Evolutionary conservation across 495 filamentous ascomycete species (phyloP).

Genomic region (Neurospora sp.): DNA sequence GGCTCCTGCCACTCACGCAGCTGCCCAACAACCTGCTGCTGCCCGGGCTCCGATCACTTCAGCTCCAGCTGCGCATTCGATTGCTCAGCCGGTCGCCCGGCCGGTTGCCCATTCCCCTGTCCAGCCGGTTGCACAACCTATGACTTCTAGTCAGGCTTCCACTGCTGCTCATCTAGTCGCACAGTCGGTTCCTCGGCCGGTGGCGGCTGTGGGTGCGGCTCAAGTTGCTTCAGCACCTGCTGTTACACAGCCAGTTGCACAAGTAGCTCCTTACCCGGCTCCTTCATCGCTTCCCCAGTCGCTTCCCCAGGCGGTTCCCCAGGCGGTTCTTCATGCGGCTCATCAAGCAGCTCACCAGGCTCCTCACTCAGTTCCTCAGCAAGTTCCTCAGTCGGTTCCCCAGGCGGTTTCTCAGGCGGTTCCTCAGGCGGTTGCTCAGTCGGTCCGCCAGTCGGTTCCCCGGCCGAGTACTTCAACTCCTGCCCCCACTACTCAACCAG

Average conservation of each 20-base stretch:
- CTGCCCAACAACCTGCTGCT: neutral
- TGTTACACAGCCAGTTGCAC: neutral
- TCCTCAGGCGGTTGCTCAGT: neutral
- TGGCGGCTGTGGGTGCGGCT: neutral
- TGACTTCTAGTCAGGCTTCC: neutral
- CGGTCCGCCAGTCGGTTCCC: neutral
- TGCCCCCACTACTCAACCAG: neutral
- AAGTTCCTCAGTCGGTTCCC: neutral
- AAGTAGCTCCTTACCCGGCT: neutral
- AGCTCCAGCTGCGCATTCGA: neutral
- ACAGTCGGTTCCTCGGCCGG: neutral
- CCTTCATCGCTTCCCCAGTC: neutral
- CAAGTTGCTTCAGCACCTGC: neutral
- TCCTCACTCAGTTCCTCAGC: neutral
- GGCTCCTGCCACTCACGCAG: neutral
- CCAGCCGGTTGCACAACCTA: neutral
- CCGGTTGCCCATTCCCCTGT: neutral
- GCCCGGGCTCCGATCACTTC: neutral
- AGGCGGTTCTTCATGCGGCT: neutral
- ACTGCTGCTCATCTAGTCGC: neutral
- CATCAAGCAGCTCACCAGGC: neutral
- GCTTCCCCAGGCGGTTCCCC: neutral
- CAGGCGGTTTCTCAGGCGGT: neutral
- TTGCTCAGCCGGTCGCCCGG: neutral
- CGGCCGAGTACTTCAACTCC: neutral